Percentiles rank a stretch among this genome's conserved stretches.
phyloP scores from a whole-genome alignment of 2,329 filamentous ascomycete species.

The Xylariaceae sp. region DNA sequence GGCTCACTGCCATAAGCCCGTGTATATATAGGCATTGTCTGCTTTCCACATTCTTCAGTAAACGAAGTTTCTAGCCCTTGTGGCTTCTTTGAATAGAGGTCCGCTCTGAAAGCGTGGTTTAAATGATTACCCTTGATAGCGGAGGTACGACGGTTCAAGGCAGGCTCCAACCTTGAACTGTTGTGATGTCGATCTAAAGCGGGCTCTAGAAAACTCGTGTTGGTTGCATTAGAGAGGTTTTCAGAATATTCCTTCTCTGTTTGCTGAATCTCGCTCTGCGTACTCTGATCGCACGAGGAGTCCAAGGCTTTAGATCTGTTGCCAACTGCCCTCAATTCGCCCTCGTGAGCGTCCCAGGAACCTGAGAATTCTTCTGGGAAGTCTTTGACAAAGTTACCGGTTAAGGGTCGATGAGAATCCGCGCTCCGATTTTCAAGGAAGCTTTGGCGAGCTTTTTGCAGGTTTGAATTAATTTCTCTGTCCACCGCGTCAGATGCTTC shows the following conservation, averaged over 20 bases:
- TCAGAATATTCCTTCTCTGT: slow-evolving; percentile 35
- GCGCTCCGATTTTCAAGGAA: slow-evolving; percentile 31
- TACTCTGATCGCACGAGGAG: slow-evolving; percentile 11
- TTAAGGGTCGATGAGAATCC: slow-evolving; percentile 40
- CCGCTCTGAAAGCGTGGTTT: slow-evolving; percentile 22
- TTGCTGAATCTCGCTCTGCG: slow-evolving; percentile 28
- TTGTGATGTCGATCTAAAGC: slow-evolving; percentile 37
- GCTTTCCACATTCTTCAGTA: slow-evolving; percentile 47
- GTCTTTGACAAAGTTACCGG: slow-evolving; percentile 56
- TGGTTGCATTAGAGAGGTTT: slow-evolving; percentile 29
- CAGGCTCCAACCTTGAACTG: slow-evolving; percentile 27
- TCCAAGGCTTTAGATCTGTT: slow-evolving; percentile 1
- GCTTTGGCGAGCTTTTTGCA: slow-evolving; percentile 32
- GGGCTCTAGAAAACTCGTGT: slow-evolving; percentile 35
- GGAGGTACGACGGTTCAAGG: slow-evolving; percentile 20
- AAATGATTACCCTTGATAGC: background rate
- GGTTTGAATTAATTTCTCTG: slow-evolving; percentile 32
- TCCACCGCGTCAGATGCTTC: slow-evolving; percentile 40
- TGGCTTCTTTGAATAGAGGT: slow-evolving; percentile 52
- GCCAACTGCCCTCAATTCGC: background rate
- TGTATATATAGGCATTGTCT: slow-evolving; percentile 45
- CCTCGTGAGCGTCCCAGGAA: slow-evolving; percentile 46
- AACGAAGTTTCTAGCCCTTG: slow-evolving; percentile 57
- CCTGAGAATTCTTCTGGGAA: slow-evolving; percentile 58
- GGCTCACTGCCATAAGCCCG: slow-evolving; percentile 42